Evolutionary conservation across 169 alveolate genomes (phyloP).

Genomic region (Eimeria tenella): DNA sequence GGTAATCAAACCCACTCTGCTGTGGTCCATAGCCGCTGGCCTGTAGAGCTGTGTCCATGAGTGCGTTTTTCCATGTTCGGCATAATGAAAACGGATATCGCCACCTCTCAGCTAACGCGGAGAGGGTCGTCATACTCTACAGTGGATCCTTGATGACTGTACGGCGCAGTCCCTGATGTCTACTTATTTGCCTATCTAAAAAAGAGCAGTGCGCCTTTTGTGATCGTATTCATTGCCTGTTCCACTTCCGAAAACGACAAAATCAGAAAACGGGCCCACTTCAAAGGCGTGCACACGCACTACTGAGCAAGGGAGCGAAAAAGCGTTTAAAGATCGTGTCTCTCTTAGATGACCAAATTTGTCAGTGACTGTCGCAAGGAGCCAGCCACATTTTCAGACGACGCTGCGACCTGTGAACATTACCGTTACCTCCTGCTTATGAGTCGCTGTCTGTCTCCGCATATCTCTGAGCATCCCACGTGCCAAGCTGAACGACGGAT

Average conservation of each 20-base stretch:
- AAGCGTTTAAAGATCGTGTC: neutral
- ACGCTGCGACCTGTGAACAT: neutral
- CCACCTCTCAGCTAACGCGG: neutral
- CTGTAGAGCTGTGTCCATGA: neutral
- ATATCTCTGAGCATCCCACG: constrained; percentile 72
- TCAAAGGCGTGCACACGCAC: neutral
- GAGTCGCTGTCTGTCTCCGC: constrained; percentile 44
- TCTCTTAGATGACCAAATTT: neutral
- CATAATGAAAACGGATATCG: neutral
- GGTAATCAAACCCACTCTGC: neutral
- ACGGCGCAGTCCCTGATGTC: neutral
- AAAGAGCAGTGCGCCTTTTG: neutral
- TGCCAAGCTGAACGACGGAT: constrained; percentile 75
- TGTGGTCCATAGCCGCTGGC: neutral
- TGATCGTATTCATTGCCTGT: neutral
- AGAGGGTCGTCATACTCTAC: neutral
- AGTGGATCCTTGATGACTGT: neutral
- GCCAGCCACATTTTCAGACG: neutral
- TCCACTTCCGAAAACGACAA: neutral
- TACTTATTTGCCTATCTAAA: neutral
- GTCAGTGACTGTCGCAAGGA: constrained; percentile 7
- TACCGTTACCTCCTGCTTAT: neutral
- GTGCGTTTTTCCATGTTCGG: neutral
- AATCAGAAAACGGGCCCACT: neutral
- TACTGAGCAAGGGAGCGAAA: neutral